Conservation (phyloP, 345 rosid genomes). For the Pelargonium nanum region DNA sequence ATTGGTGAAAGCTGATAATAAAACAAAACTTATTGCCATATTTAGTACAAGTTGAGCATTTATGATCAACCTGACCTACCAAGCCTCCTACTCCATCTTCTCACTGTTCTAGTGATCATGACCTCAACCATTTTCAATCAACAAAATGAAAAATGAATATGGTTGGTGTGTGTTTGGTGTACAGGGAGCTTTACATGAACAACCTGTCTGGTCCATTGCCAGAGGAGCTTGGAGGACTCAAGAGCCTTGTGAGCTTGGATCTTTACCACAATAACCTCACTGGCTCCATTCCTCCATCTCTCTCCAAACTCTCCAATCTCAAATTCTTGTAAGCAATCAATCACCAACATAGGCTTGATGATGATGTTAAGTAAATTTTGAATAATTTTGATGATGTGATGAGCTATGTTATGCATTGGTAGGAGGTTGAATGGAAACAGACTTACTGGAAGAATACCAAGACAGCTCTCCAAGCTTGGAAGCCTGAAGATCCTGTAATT, state of each 20-base stretch:
- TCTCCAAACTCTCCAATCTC: constrained; percentile 47
- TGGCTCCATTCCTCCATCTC: constrained; percentile 49
- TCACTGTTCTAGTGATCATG: neutral
- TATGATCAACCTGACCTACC: neutral
- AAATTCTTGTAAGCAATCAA: constrained; percentile 43
- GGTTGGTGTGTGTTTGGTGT: constrained; percentile 7
- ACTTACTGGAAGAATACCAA: constrained; percentile 55
- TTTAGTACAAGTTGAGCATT: neutral
- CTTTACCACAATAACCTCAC: constrained; percentile 57
- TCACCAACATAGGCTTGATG: no score
- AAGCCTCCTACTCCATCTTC: no score
- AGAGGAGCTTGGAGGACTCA: constrained; percentile 46
- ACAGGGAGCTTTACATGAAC: constrained; percentile 62
- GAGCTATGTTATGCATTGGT: constrained; percentile 10
- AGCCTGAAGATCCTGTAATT: constrained; percentile 60
- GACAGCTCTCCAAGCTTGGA: constrained; percentile 44
- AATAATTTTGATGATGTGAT: no score
- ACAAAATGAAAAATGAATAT: neutral
- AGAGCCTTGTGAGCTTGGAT: constrained; percentile 58
- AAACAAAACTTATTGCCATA: neutral
- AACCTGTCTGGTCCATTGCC: constrained; percentile 46
- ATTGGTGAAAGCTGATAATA: neutral
- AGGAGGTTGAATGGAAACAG: constrained; percentile 61
- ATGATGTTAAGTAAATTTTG: no score
- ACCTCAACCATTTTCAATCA: neutral